Evolutionary conservation across 257 asterid genomes (phyloP).

Genomic region (Apocynum venetum): DNA sequence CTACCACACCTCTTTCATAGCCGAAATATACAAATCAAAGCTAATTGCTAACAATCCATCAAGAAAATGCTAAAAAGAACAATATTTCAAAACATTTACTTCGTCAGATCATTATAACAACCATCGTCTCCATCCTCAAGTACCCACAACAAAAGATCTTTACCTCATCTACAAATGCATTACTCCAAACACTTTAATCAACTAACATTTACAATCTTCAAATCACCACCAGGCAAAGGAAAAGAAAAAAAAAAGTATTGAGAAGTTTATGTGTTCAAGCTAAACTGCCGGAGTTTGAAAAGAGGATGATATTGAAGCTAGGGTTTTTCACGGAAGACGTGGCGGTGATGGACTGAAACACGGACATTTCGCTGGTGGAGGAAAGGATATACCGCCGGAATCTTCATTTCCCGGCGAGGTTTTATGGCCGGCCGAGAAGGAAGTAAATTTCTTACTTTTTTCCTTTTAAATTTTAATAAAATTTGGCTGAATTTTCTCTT

Average conservation of each 20-base stretch:
- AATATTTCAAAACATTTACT: neutral
- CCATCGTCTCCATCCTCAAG: neutral
- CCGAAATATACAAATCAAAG: conserved; percentile 3
- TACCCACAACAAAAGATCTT: neutral
- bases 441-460: neutral
- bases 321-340: conserved; percentile 63
- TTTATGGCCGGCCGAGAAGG: conserved; percentile 22
- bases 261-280: neutral
- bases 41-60: neutral
- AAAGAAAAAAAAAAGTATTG: neutral
- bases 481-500: neutral
- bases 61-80: neutral
- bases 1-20: neutral
- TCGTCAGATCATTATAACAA: conserved; percentile 3
- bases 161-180: neutral
- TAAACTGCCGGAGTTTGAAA: conserved; percentile 1
- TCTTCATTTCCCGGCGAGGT: conserved; percentile 54
- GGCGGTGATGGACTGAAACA: conserved; percentile 51
- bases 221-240: neutral
- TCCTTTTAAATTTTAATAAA: neutral
- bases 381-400: conserved; percentile 30
- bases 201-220: neutral
- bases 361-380: conserved; percentile 30
- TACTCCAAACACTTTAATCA: neutral
- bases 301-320: conserved; percentile 19